Evolutionary conservation across 1,139 yeast genomes (phyloP), one percentile per base, ranked within the genome.

Genomic region (Nakaseomyces uthaithaninus): DNA sequence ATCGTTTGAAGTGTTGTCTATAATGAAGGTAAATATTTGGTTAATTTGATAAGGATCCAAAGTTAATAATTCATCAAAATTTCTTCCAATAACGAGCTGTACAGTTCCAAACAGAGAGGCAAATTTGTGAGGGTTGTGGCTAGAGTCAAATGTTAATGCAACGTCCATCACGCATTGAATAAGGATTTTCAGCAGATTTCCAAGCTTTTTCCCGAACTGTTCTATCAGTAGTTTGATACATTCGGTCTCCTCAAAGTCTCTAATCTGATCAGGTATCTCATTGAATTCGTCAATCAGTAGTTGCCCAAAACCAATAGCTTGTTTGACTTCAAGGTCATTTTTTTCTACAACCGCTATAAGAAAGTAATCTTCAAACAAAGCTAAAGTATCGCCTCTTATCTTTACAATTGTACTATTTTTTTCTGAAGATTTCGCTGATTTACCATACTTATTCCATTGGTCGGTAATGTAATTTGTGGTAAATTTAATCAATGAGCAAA

Each of bases 271-370:
- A 7, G 31, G 31, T 7, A 27, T 15, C 16, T 27, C 18, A 12
- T 12, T 6, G 3, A 27, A 14, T 27, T 27, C 31, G 18, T 27
- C 31, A 11, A 27, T 7, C n/a, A 27, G 7, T 27, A 27, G 17
- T 15, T 27, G 31, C 2, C 31, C 31, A 27, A 27, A 27, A 7
- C 31, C 31, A 27, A 27, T 27, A 7, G 31, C 31, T 19, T 27
- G 31, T 12, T 27, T 27, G 2, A 27, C 16, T 27, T 27, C 31
- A 12, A 15, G 8, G 8, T 12, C 19, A 12, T 27, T 27, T 11
- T 15, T 27, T 7, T 27, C 31, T 7, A 27, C 31, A 27, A 27
- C 31, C 14, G 31, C 31, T 7, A 14, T 7, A 2, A 11, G 16
- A 27, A 27, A 27, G 31, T 27, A 27, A 15, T 27, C 31, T 15